A percentile compares a stretch with the other conserved stretches of the same genome.
phyloP scores from a whole-genome alignment of 805 yeast genomes.

The Saturnispora hagleri region DNA sequence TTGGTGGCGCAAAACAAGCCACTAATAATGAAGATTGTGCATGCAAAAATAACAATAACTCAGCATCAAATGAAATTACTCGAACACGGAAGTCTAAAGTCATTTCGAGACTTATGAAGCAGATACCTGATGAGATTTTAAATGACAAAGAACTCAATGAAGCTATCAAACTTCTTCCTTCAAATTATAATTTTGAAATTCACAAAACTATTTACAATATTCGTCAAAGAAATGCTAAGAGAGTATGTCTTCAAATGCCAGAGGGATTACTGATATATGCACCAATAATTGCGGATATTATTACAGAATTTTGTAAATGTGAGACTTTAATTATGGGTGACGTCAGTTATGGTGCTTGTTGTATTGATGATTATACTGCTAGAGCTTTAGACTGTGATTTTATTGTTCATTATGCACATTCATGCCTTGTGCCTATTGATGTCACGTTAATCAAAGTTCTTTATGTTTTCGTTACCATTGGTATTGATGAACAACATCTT shows the following conservation, averaged over 20 bases:
- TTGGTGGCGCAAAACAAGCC: constrained; percentile 21
- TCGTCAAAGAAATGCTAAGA: constrained; percentile 56
- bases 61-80: constrained; percentile 8
- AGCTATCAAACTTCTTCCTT: constrained; percentile 74
- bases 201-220: constrained; percentile 96
- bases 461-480: constrained; percentile 92
- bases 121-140: constrained; percentile 79
- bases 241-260: constrained; percentile 96
- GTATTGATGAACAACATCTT: constrained; percentile 76
- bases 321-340: constrained; percentile 97
- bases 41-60: neutral
- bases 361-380: constrained; percentile 95
- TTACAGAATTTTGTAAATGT: constrained; percentile 82
- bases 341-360: constrained; percentile 97
- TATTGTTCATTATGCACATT: constrained; percentile 93
- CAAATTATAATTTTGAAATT: constrained; percentile 90
- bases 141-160: constrained; percentile 74
- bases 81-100: constrained; percentile 24
- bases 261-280: constrained; percentile 90
- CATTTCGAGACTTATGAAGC: constrained; percentile 62
- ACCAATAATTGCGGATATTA: constrained; percentile 78
- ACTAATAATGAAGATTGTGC: neutral
- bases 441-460: constrained; percentile 82
- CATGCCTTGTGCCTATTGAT: constrained; percentile 93
- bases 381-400: constrained; percentile 88